A percentile compares a stretch with the other conserved stretches of the same genome.
phyloP scores from a whole-genome alignment of 2,329 filamentous ascomycete genomes.

The Blastomyces silverae region DNA sequence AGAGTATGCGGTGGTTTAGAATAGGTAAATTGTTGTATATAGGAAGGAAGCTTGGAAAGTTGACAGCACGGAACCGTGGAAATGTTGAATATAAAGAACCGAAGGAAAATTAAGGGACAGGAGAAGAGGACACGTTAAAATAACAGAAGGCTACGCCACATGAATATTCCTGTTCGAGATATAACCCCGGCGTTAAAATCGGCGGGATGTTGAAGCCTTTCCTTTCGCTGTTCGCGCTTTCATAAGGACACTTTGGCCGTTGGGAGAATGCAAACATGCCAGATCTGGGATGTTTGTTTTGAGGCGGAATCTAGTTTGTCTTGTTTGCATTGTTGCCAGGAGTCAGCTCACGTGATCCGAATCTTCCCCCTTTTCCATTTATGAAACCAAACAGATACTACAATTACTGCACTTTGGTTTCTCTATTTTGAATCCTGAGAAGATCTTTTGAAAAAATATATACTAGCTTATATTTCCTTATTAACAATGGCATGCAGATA shows the following conservation, averaged over 20 bases:
- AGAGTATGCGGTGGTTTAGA: not conserved
- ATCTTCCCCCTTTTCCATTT: not conserved
- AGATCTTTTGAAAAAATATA: not conserved
- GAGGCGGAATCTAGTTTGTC: constrained; percentile 5
- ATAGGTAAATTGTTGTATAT: not conserved
- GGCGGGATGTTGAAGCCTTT: constrained; percentile 6
- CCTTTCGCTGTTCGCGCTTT: not conserved
- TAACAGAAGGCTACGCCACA: not conserved
- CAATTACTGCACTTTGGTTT: too few relatives aligned
- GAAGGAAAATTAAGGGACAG: not conserved
- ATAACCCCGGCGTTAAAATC: not conserved
- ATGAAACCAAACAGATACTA: too few relatives aligned
- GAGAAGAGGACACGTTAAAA: constrained; percentile 22
- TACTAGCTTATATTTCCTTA: not conserved
- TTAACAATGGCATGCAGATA: not conserved
- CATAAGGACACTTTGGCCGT: constrained; percentile 24
- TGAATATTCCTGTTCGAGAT: constrained; percentile 11
- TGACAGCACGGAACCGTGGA: constrained; percentile 4
- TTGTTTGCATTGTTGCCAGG: not conserved
- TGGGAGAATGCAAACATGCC: constrained; percentile 20
- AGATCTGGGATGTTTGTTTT: constrained; percentile 18
- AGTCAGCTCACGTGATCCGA: not conserved
- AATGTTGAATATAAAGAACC: not conserved
- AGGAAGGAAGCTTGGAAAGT: constrained; percentile 2
- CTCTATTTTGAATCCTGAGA: not conserved